These are phyloP conservation scores for Penicillium sp. DNA, from an alignment of 2,329 filamentous ascomycete genomes.

Conservation along the genomic window DNA sequence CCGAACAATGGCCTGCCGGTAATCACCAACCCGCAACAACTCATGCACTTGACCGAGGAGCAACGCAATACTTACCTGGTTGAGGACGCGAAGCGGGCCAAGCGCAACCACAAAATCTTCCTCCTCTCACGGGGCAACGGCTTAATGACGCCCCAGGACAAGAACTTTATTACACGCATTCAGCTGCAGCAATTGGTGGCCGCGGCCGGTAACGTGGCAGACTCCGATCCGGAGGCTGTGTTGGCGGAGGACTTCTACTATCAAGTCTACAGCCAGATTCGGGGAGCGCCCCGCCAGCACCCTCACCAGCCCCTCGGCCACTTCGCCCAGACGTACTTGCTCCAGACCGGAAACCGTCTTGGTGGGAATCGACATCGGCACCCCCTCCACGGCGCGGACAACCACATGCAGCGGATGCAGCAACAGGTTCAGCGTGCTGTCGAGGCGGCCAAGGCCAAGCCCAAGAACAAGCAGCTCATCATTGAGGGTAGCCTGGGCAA, in stretches of 20 bases:
- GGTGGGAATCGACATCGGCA: slow-evolving; percentile 65
- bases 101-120: slow-evolving; percentile 98
- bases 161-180: slow-evolving; percentile 98
- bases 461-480: slow-evolving; percentile 95
- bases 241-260: slow-evolving; percentile 97
- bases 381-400: slow-evolving; percentile 81
- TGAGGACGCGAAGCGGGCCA: slow-evolving; percentile 91
- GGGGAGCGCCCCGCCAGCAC: slow-evolving; percentile 83
- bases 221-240: slow-evolving; percentile 74
- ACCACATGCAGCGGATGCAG: slow-evolving; percentile 98
- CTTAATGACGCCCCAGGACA: slow-evolving; percentile 97
- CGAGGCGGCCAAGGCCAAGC: slow-evolving; percentile 93
- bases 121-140: slow-evolving; percentile 91
- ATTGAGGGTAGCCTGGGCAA: slow-evolving; percentile 96
- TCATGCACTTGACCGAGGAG: slow-evolving; percentile 75
- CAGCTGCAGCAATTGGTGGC: slow-evolving; percentile 94
- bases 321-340: slow-evolving; percentile 96
- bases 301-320: slow-evolving; percentile 91
- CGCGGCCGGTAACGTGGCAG: slow-evolving; percentile 81
- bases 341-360: slow-evolving; percentile 85
- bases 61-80: slow-evolving; percentile 80
- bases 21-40: slow-evolving; percentile 68
- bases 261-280: slow-evolving; percentile 93
- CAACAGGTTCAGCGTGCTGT: slow-evolving; percentile 97
- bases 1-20: slow-evolving; percentile 48